Base-by-base conservation (phyloP, 139 green algal genomes). In the Chlamydomonas sp. region DNA sequence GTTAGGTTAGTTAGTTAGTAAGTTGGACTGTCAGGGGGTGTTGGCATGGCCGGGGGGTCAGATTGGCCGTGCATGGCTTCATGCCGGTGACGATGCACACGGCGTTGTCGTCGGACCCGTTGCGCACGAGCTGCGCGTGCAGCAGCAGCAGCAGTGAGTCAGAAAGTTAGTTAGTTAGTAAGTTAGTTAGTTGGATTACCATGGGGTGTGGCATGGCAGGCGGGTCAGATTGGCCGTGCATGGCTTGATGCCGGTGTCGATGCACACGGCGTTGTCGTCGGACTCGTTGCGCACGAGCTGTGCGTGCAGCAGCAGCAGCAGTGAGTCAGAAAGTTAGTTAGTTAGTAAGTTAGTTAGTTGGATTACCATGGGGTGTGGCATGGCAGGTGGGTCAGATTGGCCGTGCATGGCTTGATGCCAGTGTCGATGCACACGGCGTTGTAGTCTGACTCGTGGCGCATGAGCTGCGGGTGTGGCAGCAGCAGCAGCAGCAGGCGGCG, bases 31-130 rank as follows among this genome's bases (percentile, higher is more conserved):
- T n/a, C n/a, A n/a, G n/a, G n/a, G n/a, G n/a, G n/a, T n/a, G n/a
- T n/a, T n/a, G n/a, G n/a, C n/a, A n/a, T n/a, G n/a, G n/a, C n/a
- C n/a, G n/a, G n/a, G n/a, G n/a, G 78, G 87, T 89, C 87, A 85
- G 91, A 49, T 81, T 86, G 58, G 81, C 58, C 38, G 70, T 74
- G 37, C 50, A 77, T 2, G 76, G 70, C 58, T 80, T 79, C 67
- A 93, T 88, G 49, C 81, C 83, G 2, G 81, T 89, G 70, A 90
- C 81, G 35, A 93, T 80, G 58, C 89, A 81, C 3, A 91, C 30
- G 49, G 83, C 78, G 54, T 85, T 76, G 54, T 91, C 85, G 57
- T 92, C 85, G 20, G 61, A 69, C 63, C 91, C 85, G 72, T 87
- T 70, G 28, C 58, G 62, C 65, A 71, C 61, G 38, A 71, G 39